Evolutionary conservation across 139 green algal genomes (phyloP), one percentile per base, ranked within the genome.

Genomic region (Chlamydomonas incerta): DNA sequence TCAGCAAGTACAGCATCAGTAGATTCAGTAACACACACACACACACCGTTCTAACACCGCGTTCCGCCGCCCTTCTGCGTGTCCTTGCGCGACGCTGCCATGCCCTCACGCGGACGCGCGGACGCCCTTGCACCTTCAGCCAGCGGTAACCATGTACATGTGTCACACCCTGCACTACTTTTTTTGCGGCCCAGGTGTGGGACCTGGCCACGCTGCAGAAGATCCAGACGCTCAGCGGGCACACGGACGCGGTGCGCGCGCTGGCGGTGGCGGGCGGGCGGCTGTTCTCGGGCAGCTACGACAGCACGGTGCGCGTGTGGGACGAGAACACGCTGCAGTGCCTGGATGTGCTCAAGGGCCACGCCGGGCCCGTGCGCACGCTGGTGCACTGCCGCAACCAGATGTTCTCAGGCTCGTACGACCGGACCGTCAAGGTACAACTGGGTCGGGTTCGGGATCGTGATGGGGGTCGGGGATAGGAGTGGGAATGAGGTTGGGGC

Each of bases 171-270:
- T n/a, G n/a, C n/a, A n/a, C n/a, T n/a, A n/a, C n/a, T n/a, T n/a
- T n/a, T n/a, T n/a, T n/a, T n/a, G n/a, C n/a, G n/a, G 8, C 34
- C 29, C 65, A 91, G 62, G 96, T 97, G 57, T 99, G 96, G 96
- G 92, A 95, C 82, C 82, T 97, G 58, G 83, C 92, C 20, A 95
- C 89, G 4, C 88, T 98, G 21, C 88, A 92, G 55, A 87, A 91
- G 37, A 88, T 98, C 20, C 94, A 94, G 74, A 98, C 93, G 33
- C 91, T 99, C 15, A 89, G 80, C 33, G 94, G 96, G 1, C 96
- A 99, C 91, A 96, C 92, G 17, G 96, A 98, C 81, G 96, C 96
- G 21, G 96, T 99, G 80, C 92, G 96, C 15, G 94, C 96, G 35
- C 90, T 99, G 58, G 83, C 92, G 11, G 90, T 97, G 10, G 90